Percentiles rank a stretch among this genome's conserved stretches.
Evolutionary conservation across 768 basidiomycete genomes (phyloP).

Genomic region (Hericium coralloides): DNA sequence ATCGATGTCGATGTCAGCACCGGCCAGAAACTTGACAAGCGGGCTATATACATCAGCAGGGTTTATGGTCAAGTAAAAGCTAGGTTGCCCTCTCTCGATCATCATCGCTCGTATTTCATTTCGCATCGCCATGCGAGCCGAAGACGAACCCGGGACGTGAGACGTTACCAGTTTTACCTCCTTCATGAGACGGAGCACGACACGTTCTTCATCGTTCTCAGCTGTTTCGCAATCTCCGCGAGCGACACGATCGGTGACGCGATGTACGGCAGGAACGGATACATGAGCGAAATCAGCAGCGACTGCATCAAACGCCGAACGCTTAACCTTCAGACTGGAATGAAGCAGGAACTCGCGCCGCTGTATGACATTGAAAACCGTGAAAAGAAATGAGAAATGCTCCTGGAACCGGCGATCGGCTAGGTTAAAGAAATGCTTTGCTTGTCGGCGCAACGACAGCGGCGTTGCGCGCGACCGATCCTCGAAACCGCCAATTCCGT

Average conservation of each 20-base stretch:
- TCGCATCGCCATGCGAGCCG: slow-evolving; percentile 13
- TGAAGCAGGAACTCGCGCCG: slow-evolving; percentile 22
- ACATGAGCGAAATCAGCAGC: slow-evolving; percentile 20
- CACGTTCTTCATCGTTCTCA: slow-evolving; percentile 19
- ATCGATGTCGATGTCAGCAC: slow-evolving; percentile 30
- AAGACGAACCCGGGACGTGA: slow-evolving; percentile 21
- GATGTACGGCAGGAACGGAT: slow-evolving; percentile 17
- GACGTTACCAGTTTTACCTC: slow-evolving; percentile 14
- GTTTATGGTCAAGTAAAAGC: slow-evolving; percentile 37
- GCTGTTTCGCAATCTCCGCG: not conserved
- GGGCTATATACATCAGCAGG: slow-evolving; percentile 35
- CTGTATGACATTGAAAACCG: slow-evolving; percentile 34
- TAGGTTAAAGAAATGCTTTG: slow-evolving; percentile 24
- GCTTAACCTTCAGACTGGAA: slow-evolving; percentile 23
- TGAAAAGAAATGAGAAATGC: slow-evolving; percentile 35
- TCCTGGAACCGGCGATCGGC: slow-evolving; percentile 27
- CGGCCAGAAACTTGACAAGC: slow-evolving; percentile 30
- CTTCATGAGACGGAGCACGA: slow-evolving; percentile 18
- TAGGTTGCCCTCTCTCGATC: slow-evolving; percentile 25
- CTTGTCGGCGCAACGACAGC: slow-evolving; percentile 26
- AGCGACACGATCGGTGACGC: slow-evolving; percentile 7
- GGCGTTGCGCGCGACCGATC: slow-evolving; percentile 12
- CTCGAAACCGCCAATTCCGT: slow-evolving; percentile 35
- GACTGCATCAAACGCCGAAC: slow-evolving; percentile 19
- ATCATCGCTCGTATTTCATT: too few species aligned